Conservation (phyloP, 768 basidiomycete genomes). For the Phlebiopsis gigantea region DNA sequence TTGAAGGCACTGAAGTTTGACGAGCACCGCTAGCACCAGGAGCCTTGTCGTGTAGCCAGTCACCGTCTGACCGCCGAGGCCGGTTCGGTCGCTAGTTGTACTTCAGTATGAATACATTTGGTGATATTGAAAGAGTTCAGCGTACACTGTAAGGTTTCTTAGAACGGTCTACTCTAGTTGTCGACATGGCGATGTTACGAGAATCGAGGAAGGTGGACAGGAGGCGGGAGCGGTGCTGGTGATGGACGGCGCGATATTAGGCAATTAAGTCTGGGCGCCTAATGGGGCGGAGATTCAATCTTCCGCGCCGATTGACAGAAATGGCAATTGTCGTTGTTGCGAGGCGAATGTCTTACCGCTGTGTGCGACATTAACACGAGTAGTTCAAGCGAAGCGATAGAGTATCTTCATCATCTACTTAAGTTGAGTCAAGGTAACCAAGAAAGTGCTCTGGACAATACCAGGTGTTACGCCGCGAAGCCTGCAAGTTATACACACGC, state of each 20-base stretch:
- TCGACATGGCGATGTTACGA: constrained; percentile 3
- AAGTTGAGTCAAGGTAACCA: no score
- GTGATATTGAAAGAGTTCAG: background rate
- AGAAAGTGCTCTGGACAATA: no score
- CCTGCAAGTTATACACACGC: no score
- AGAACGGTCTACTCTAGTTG: constrained; percentile 7
- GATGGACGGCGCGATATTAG: background rate
- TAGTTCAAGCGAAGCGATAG: no score
- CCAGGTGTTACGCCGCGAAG: no score
- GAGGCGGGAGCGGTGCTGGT: background rate
- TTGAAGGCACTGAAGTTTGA: constrained; percentile 19
- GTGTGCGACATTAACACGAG: no score
- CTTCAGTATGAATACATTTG: no score
- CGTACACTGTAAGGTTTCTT: constrained; percentile 26
- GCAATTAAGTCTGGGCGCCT: background rate
- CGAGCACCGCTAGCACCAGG: constrained; percentile 35
- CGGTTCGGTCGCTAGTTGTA: constrained; percentile 67
- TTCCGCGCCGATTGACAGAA: background rate
- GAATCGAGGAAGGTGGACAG: background rate
- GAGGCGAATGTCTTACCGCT: no score
- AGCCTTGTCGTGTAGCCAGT: constrained; percentile 77
- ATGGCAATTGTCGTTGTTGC: background rate
- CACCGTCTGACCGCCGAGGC: constrained; percentile 46
- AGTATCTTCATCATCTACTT: no score
- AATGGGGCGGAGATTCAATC: background rate